Evolutionary conservation across 2,329 filamentous ascomycete species (phyloP), one percentile per base, ranked within the genome.

Genomic region (Curvularia sp.): DNA sequence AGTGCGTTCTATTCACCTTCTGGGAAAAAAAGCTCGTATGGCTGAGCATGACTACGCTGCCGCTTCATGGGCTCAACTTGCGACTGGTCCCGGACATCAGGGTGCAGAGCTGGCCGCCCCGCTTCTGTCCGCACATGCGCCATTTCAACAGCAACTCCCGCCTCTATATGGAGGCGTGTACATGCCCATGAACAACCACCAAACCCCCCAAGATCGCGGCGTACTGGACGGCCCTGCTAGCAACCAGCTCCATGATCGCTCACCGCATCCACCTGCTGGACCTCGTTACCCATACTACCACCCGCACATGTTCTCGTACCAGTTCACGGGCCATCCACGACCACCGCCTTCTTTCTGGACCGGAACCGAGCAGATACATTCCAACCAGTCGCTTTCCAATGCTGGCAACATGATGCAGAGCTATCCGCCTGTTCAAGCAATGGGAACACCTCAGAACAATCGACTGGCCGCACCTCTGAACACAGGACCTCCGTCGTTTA

Each of bases 31-130:
- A 58, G 39, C 49, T 52, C 55, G 38, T 38, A 75, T 75, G 73
- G 70, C 72, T 33, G 71, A 72, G n/a, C 55, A 66, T 28, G 63
- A 70, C 54, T 66, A 60, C 53, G 60, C 57, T 57, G n/a, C 59
- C 15, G 54, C 63, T 53, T 44, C 55, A 41, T 69, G 65, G 60
- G 50, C 52, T 59, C 61, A 61, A 24, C 60, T 66, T 55, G 60
- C 70, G 10, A 61, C 67, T 38, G 48, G 49, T 39, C 43, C 64
- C 44, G 66, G 58, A 42, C 24, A 59, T 53, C 68, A 61, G 43
- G 62, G 58, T 57, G 57, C 66, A 57, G 68, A 67, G 41, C 50
- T 64, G 33, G 53, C 68, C 56, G 57, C 64, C 49, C 64, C 69
- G 43, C 63, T 58, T 53, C 59, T 60, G 47, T 57, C 61, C 35